phyloP scores from a whole-genome alignment of 2,329 filamentous ascomycete genomes.

The Epichloe scottii region DNA sequence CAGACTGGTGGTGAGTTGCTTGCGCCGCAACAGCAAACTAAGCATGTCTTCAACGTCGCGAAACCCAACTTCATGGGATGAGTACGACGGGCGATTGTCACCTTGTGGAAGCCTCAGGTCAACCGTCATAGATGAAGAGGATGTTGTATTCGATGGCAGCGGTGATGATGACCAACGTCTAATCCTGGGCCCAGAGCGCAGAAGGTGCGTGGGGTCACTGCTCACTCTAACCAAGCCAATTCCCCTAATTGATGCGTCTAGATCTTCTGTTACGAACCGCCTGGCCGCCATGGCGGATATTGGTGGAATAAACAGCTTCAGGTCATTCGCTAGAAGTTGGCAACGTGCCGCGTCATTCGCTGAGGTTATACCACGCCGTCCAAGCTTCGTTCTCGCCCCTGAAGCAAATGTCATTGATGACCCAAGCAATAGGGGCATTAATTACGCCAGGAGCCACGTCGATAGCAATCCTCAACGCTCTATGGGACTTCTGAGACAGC shows the following conservation, averaged over 20 bases:
- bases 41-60: conserved; percentile 11
- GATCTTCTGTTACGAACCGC: conserved; percentile 46
- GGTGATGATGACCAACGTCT: conserved; percentile 18
- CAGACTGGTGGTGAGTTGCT: not conserved
- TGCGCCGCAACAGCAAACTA: not conserved
- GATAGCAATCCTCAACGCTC: conserved; percentile 22
- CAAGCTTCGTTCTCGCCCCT: conserved; percentile 56
- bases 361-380: conserved; percentile 71
- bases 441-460: conserved; percentile 29
- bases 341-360: conserved; percentile 79
- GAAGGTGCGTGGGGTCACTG: conserved; percentile 15
- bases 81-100: conserved; percentile 31
- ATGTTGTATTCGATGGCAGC: conserved; percentile 31
- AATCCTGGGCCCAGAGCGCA: conserved; percentile 15
- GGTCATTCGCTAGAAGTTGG: conserved; percentile 88
- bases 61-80: conserved; percentile 33
- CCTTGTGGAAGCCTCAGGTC: conserved; percentile 30
- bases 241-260: conserved; percentile 14
- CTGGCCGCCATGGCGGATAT: conserved; percentile 52
- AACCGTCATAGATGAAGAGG: conserved; percentile 30
- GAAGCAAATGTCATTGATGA: conserved; percentile 27
- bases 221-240: not conserved
- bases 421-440: conserved; percentile 18
- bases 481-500: conserved; percentile 38
- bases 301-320: conserved; percentile 85